Base-by-base conservation (phyloP, 768 basidiomycete species). In the Hydnomerulius pinastri region DNA sequence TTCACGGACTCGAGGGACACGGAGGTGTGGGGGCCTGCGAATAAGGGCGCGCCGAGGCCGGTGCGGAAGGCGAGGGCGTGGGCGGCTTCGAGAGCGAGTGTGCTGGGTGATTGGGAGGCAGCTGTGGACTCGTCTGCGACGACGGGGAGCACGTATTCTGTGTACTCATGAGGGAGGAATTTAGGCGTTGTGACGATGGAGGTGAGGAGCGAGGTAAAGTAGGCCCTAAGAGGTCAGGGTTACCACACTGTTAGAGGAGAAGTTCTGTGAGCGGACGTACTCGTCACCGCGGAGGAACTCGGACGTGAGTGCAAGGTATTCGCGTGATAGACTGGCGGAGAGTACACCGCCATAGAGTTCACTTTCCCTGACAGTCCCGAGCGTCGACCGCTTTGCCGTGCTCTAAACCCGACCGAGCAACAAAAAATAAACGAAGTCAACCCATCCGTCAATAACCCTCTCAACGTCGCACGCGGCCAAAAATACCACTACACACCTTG, bases 261-360 rank as follows among this genome's bases (percentile, higher is more conserved):
- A 28, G n/a, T 12, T 6, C 18, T 11, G 6, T 21, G 50, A 53
- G 21, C 29, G 43, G 10, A 90, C 93, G 74, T 69, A 98, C 96
- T 97, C 95, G 70, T 99, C 93, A 40, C 92, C 94, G 51, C 87
- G 83, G 60, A 98, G 73, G 75, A 97, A 99, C 70, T 98, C 95
- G 45, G 96, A 93, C 20, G 92, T 95, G 67, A 98, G 73, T 52
- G 92, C 86, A 38, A 99, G 78, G 72, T 98, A 86, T 75, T 98
- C 96, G 59, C 96, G 77, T 15, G 87, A 80, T 57, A 98, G 76
- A 55, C 80, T 86, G 50, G 92, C 75, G 21, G 92, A 93, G 56
- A 98, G 78, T 44, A 94, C 80, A 64, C 94, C 96, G 43, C 96
- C 96, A 66, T 91, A 90, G 30, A 98, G 78, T 73, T 98, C 96